phyloP scores from a whole-genome alignment of 768 basidiomycete species.

The Hysterangium stoloniferum region DNA sequence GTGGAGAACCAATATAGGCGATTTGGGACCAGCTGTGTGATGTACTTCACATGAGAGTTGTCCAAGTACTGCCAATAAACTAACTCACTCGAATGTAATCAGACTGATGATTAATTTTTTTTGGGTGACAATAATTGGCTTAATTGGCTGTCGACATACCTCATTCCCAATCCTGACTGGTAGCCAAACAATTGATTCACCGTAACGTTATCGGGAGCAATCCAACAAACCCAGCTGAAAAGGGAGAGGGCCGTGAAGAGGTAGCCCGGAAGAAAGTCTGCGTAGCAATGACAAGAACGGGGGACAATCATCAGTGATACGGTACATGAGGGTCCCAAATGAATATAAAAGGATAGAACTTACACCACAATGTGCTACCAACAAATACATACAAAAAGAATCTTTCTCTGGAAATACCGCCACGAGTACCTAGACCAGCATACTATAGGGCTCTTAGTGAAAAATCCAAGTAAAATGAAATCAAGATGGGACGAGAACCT shows the following conservation, averaged over 20 bases:
- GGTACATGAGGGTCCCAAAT: too few relatives aligned
- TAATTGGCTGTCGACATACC: constrained; percentile 40
- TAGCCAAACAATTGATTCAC: constrained; percentile 75
- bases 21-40: constrained; percentile 29
- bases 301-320: too few relatives aligned
- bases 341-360: constrained; percentile 32
- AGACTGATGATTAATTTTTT: constrained; percentile 43
- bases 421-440: constrained; percentile 44
- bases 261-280: constrained; percentile 61
- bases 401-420: constrained; percentile 48
- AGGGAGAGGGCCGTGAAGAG: constrained; percentile 45
- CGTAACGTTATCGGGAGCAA: constrained; percentile 56
- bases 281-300: constrained; percentile 11
- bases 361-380: constrained; percentile 35
- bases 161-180: constrained; percentile 13
- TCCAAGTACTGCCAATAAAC: neutral
- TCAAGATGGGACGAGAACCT: constrained; percentile 13
- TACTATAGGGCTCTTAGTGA: constrained; percentile 25
- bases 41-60: neutral
- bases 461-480: too few relatives aligned
- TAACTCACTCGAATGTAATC: constrained; percentile 8
- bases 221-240: constrained; percentile 52
- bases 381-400: constrained; percentile 52
- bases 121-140: constrained; percentile 28
- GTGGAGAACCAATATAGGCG: constrained; percentile 60